Evolutionary conservation across 805 yeast genomes (phyloP), one percentile per base, ranked within the genome.

Genomic region (Wickerhamiella occidentalis): DNA sequence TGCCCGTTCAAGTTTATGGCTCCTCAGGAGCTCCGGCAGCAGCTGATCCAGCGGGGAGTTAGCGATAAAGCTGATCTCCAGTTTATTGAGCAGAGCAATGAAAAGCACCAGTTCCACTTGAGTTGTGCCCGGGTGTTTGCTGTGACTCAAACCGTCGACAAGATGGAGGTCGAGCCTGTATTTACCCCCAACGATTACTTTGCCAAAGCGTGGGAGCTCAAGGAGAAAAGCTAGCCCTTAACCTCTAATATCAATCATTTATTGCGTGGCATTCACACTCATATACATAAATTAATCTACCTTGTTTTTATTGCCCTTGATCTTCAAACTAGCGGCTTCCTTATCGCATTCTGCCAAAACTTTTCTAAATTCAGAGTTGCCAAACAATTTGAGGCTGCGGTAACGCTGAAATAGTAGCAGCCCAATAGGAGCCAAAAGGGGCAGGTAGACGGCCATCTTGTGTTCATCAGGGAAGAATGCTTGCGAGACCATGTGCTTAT

Each of bases 401-500:
- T 59, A 52, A 4, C 72, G 69, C 33, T 64, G 47, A 3, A 63
- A 25, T 29, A 68, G 61, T 19, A 92, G 87, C 22, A 90, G 75
- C 1, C 75, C 67, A 30, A 87, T 68, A 1, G 98, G 98, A 0
- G 97, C 97, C 30, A 88, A 63, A 41, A 90, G 68, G 0, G 98
- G 98, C 60, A 86, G 69, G 56, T 87, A 92, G 1, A 92, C 95
- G 0, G 98, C 97, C 59, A 92, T 72, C 63, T 85, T 88, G 62
- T 90, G 98, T 63, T 90, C 96, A 55, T 84, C 90, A 0, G 98
- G 97, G 70, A 88, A 86, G 64, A 84, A 87, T 50, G 82, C 85
- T 61, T 90, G 96, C 59, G 86, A 94, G 25, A 92, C 85, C 96
- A 92, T 90, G 63, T 82, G 88, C 57, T 85, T 84, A 57, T 90